Conservation (phyloP, 129 eudicot species). For the Dittrichia graveolens region DNA sequence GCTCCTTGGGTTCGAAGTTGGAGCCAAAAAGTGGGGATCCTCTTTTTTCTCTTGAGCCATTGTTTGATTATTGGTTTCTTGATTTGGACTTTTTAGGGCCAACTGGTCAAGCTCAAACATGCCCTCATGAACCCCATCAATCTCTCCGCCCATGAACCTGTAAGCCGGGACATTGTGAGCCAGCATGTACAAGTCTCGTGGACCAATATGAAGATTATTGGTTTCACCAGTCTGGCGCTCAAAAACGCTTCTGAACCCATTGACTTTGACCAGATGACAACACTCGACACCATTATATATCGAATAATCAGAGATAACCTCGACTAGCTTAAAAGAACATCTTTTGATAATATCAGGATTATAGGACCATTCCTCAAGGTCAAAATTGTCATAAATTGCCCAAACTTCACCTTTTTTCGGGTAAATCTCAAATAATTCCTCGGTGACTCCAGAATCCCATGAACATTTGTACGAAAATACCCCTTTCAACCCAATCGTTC, state of each 20-base stretch:
- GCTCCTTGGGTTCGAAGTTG: constrained; percentile 3
- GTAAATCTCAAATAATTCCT: constrained; percentile 55
- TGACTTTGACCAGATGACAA: constrained; percentile 46
- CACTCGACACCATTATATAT: constrained; percentile 46
- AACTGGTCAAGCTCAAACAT: constrained; percentile 62
- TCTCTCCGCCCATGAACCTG: constrained; percentile 51
- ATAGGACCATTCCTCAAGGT: constrained; percentile 62
- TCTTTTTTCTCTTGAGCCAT: constrained; percentile 25
- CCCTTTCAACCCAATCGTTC: constrained; percentile 31
- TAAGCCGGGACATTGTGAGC: constrained; percentile 57
- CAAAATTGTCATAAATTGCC: constrained; percentile 67
- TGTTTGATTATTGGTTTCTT: constrained; percentile 23
- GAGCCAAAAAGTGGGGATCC: constrained; percentile 25
- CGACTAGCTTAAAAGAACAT: constrained; percentile 48
- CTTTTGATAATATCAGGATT: constrained; percentile 45
- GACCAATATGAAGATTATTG: constrained; percentile 36
- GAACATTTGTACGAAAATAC: constrained; percentile 52
- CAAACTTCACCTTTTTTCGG: constrained; percentile 66
- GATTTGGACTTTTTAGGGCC: constrained; percentile 34
- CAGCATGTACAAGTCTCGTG: constrained; percentile 50
- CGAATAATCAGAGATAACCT: constrained; percentile 47
- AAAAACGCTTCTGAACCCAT: constrained; percentile 49
- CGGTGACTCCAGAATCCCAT: constrained; percentile 43
- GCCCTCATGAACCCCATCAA: constrained; percentile 42
- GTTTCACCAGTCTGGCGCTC: constrained; percentile 41